Evolutionary conservation across 1,139 yeast species (phyloP).

Genomic region (Kurtzmaniella quercitrusa): DNA sequence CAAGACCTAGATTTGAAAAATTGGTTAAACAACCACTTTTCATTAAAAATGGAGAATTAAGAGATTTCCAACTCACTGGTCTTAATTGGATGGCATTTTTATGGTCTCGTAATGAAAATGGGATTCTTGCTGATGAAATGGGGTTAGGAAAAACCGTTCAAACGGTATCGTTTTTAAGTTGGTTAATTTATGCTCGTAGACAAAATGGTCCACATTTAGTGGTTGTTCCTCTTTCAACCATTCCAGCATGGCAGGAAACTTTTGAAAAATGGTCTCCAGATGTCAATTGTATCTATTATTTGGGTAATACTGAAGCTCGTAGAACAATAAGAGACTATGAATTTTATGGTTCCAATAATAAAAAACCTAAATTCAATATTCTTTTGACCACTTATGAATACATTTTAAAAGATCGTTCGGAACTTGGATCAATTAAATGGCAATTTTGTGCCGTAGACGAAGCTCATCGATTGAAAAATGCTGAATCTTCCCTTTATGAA

Average conservation of each 20-base stretch:
- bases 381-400: conserved; percentile 93
- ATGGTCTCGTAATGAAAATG: conserved; percentile 97
- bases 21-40: conserved; percentile 82
- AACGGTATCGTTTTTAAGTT: conserved; percentile 88
- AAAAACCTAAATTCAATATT: conserved; percentile 81
- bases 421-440: conserved; percentile 85
- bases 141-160: conserved; percentile 98
- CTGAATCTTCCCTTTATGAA: conserved; percentile 90
- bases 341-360: conserved; percentile 56
- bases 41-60: conserved; percentile 84
- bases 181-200: conserved; percentile 91
- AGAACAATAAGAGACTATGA: conserved; percentile 80
- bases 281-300: conserved; percentile 82
- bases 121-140: conserved; percentile 98
- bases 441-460: conserved; percentile 97
- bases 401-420: conserved; percentile 79
- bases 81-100: conserved; percentile 99
- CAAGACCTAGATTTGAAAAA: conserved; percentile 87
- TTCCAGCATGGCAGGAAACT: conserved; percentile 99
- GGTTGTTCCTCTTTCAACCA: conserved; percentile 93
- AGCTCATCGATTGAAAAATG: conserved; percentile 93
- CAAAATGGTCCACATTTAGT: conserved; percentile 96
- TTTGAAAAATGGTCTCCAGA: conserved; percentile 98
- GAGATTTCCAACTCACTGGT: conserved; percentile 98
- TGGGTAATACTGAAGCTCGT: conserved; percentile 90